These are phyloP conservation scores for Phaeomoniella chlamydospora DNA, from an alignment of 2,329 filamentous ascomycete genomes.

Conservation along the genomic window DNA sequence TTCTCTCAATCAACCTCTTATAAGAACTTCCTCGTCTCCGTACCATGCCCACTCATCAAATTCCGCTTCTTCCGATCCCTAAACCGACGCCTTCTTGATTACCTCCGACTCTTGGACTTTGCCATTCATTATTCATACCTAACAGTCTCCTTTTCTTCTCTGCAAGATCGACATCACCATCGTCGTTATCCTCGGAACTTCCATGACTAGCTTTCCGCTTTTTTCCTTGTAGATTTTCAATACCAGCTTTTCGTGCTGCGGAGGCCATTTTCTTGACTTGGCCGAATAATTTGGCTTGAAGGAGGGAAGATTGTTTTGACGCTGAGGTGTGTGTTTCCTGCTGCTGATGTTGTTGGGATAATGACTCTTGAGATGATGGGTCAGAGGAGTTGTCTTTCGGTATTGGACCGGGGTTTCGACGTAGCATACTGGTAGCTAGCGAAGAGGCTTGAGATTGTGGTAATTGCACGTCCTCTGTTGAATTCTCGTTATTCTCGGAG, in stretches of 20 bases:
- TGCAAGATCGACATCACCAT: conserved; percentile 15
- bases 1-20: too few relatives aligned
- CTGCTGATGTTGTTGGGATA: conserved; percentile 21
- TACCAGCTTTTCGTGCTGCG: conserved; percentile 23
- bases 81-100: conserved; percentile 38
- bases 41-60: too few relatives aligned
- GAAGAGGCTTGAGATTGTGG: conserved; percentile 65
- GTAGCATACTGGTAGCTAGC: conserved; percentile 60
- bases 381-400: not conserved
- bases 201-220: conserved; percentile 27
- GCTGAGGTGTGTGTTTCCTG: conserved; percentile 19
- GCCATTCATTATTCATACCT: too few relatives aligned
- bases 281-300: conserved; percentile 51
- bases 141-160: conserved; percentile 37
- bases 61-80: conserved; percentile 34
- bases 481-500: conserved; percentile 23
- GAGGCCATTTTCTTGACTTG: conserved; percentile 39
- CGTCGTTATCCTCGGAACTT: too few relatives aligned
- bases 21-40: too few relatives aligned
- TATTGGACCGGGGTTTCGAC: conserved; percentile 33
- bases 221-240: conserved; percentile 9
- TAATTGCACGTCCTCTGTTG: conserved; percentile 49
- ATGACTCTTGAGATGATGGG: too few relatives aligned
- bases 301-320: conserved; percentile 28
- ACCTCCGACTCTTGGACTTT: too few relatives aligned